phyloP scores from a whole-genome alignment of 768 basidiomycete species.

The Russula virescens region DNA sequence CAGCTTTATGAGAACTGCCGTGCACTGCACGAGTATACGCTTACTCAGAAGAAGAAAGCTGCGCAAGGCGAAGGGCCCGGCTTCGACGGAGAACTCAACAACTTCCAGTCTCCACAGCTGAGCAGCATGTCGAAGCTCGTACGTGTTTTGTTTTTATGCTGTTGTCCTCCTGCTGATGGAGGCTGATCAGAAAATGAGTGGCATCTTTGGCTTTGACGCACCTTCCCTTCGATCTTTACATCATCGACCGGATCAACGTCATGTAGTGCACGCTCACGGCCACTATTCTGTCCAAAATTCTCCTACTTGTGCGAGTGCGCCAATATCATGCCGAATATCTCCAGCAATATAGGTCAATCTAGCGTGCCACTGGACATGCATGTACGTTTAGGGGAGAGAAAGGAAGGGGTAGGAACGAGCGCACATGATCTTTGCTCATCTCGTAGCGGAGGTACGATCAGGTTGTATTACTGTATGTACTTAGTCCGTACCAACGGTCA shows the following conservation, averaged over 20 bases:
- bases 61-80: constrained; percentile 10
- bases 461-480: no score
- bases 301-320: not conserved
- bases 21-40: constrained; percentile 14
- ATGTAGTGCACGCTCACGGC: no score
- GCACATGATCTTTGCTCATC: no score
- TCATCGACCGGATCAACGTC: not conserved
- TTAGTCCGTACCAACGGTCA: no score
- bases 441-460: no score
- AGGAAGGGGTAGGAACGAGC: no score
- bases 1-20: constrained; percentile 7
- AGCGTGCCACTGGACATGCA: no score
- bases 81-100: constrained; percentile 9
- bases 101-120: constrained; percentile 17
- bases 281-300: constrained; percentile 5
- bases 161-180: not conserved
- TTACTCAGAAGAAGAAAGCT: constrained; percentile 11
- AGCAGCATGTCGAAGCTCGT: constrained; percentile 18
- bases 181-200: constrained; percentile 1
- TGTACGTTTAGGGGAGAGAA: no score
- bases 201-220: not conserved
- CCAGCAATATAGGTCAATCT: no score
- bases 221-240: not conserved
- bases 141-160: not conserved
- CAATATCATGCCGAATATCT: no score